These are phyloP conservation scores for Drechslerella coelobrocha DNA, from an alignment of 2,329 filamentous ascomycete genomes.

Conservation along the genomic window DNA sequence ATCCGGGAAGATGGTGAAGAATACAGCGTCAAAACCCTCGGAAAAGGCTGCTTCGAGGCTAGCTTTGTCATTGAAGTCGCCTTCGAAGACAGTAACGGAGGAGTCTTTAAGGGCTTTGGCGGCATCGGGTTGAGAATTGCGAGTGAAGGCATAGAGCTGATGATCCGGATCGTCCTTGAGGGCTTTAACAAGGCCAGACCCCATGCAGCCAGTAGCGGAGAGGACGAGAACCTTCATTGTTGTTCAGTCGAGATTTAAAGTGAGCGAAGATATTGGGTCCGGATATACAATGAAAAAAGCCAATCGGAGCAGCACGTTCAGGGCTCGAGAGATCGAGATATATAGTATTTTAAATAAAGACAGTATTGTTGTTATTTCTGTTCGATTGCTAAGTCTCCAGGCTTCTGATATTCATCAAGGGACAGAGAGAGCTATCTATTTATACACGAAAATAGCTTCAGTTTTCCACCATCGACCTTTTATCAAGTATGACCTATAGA, in stretches of 20 bases:
- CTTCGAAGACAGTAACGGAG: slow-evolving; percentile 31
- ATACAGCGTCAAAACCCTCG: slow-evolving; percentile 15
- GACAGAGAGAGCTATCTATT: too few species aligned
- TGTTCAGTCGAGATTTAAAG: background rate
- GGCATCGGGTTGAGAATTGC: slow-evolving; percentile 33
- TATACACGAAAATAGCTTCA: too few species aligned
- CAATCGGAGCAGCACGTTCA: too few species aligned
- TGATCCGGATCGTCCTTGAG: slow-evolving; percentile 38
- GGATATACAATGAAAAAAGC: too few species aligned
- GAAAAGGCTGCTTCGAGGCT: slow-evolving; percentile 23
- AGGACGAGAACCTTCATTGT: slow-evolving; percentile 45
- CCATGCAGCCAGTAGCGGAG: slow-evolving; percentile 44
- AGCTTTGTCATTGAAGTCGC: slow-evolving; percentile 33
- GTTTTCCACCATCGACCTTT: too few species aligned
- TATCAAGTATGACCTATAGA: too few species aligned
- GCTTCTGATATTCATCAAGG: too few species aligned
- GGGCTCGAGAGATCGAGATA: too few species aligned
- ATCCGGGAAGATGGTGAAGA: slow-evolving; percentile 43
- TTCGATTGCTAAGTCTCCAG: too few species aligned
- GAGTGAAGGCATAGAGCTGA: slow-evolving; percentile 32
- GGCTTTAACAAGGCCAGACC: slow-evolving; percentile 27
- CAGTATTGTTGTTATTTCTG: too few species aligned
- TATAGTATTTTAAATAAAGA: too few species aligned
- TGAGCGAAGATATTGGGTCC: background rate
- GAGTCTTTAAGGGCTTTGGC: slow-evolving; percentile 34